Evolutionary conservation across 257 asterid species (phyloP).

Genomic region (Linderniella brevidens): DNA sequence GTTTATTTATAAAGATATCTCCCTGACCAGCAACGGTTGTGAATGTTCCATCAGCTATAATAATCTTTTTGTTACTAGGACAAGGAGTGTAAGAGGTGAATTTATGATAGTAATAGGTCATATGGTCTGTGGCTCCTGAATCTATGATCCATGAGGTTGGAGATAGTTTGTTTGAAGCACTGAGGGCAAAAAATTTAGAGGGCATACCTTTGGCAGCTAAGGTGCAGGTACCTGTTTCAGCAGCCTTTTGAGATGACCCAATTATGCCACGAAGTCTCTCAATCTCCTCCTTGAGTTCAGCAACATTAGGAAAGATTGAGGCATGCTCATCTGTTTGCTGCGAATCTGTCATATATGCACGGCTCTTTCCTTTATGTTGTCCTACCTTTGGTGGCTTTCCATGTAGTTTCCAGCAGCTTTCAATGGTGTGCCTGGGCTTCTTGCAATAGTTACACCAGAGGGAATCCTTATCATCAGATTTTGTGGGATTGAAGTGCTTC

Average conservation of each 20-base stretch:
- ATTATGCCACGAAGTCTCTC: not conserved
- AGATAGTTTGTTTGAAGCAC: not conserved
- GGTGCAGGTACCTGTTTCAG: not conserved
- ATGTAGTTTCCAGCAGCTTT: not conserved
- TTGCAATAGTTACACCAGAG: not conserved
- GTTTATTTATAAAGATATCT: not conserved
- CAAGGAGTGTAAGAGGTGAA: not conserved
- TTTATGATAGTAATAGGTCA: not conserved
- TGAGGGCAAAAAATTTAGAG: not conserved
- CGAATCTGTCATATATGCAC: not conserved
- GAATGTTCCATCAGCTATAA: not conserved
- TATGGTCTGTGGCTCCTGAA: not conserved
- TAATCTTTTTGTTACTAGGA: not conserved
- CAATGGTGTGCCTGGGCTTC: not conserved
- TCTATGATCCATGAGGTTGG: not conserved
- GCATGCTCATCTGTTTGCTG: not conserved
- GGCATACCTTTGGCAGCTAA: not conserved
- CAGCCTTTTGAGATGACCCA: not conserved
- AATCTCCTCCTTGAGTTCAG: conserved; percentile 1
- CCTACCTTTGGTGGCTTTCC: not conserved
- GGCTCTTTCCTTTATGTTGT: not conserved
- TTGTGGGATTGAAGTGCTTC: no score
- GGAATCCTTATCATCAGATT: not conserved
- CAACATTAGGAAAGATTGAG: not conserved
- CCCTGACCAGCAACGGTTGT: not conserved